phyloP scores from a whole-genome alignment of 768 basidiomycete species.

The Mycena indigotica region DNA sequence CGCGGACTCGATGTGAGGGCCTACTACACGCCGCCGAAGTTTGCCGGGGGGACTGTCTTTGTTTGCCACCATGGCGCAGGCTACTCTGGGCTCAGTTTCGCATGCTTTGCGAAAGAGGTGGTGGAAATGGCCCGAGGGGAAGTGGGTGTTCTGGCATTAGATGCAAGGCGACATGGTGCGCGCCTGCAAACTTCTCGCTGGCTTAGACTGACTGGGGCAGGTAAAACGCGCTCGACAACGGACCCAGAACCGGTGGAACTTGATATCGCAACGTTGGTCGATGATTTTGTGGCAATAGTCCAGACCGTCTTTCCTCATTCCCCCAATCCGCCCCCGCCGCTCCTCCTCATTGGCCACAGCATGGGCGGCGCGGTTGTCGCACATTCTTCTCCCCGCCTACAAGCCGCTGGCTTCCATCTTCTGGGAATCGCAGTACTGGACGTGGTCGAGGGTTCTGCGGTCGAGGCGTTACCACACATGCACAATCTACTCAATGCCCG shows the following conservation, averaged over 20 bases:
- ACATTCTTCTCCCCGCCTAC: conserved; percentile 65
- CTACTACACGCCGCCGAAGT: conserved; percentile 78
- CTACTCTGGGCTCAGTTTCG: conserved; percentile 87
- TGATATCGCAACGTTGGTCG: conserved; percentile 68
- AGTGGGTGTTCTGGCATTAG: conserved; percentile 79
- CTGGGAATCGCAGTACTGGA: conserved; percentile 82
- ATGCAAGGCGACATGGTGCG: conserved; percentile 88
- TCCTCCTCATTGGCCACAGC: conserved; percentile 80
- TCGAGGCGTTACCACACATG: conserved; percentile 95
- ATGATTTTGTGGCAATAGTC: conserved; percentile 75
- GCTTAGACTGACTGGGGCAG: conserved; percentile 36
- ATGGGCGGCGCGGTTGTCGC: conserved; percentile 95
- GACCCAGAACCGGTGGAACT: conserved; percentile 55
- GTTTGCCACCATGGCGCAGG: conserved; percentile 97
- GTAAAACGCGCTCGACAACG: conserved; percentile 59
- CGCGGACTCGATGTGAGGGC: conserved; percentile 70
- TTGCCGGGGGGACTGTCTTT: conserved; percentile 63
- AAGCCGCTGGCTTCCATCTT: conserved; percentile 68
- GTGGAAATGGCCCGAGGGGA: conserved; percentile 60
- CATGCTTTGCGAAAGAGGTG: conserved; percentile 85
- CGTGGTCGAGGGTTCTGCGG: conserved; percentile 90
- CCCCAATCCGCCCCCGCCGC: conserved; percentile 8
- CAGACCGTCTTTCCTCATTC: conserved; percentile 70
- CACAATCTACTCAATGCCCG: conserved; percentile 80
- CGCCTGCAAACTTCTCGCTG: not conserved